phyloP scores from a whole-genome alignment of 2,329 filamentous ascomycete species.

The Penicillium verrucosum region DNA sequence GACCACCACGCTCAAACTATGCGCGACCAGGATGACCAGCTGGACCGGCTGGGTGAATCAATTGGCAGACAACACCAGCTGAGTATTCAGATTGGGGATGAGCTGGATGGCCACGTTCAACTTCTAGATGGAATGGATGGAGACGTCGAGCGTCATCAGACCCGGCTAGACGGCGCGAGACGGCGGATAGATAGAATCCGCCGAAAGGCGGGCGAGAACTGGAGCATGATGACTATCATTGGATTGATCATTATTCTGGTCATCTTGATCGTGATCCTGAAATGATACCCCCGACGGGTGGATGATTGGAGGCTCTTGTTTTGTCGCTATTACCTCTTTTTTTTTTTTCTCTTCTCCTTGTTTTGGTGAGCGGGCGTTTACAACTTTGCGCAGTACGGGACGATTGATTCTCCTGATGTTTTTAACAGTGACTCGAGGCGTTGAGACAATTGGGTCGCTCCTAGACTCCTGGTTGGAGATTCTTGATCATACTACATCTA shows the following conservation, averaged over 20 bases:
- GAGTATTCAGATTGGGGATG: conserved; percentile 92
- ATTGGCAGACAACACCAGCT: conserved; percentile 89
- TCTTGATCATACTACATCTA: background rate
- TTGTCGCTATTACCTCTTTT: background rate
- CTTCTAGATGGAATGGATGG: conserved; percentile 87
- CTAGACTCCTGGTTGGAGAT: background rate
- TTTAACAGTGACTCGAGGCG: background rate
- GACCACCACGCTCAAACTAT: conserved; percentile 77
- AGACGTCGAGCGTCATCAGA: conserved; percentile 75
- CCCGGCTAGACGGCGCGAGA: conserved; percentile 70
- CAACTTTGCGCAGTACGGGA: background rate
- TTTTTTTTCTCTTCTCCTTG: conserved; percentile 2
- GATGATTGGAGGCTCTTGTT: background rate
- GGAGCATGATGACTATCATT: conserved; percentile 79
- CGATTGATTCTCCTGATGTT: conserved; percentile 1
- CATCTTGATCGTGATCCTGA: conserved; percentile 76
- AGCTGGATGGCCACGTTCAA: conserved; percentile 84
- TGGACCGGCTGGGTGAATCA: conserved; percentile 81
- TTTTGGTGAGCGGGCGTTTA: conserved; percentile 23
- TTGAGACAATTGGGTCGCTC: background rate
- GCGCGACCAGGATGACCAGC: conserved; percentile 84
- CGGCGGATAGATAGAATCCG: conserved; percentile 69
- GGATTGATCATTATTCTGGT: conserved; percentile 78
- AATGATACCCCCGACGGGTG: conserved; percentile 47
- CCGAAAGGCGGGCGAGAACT: conserved; percentile 74